Conservation (phyloP, 208 protist species). For the Leishmania major region DNA sequence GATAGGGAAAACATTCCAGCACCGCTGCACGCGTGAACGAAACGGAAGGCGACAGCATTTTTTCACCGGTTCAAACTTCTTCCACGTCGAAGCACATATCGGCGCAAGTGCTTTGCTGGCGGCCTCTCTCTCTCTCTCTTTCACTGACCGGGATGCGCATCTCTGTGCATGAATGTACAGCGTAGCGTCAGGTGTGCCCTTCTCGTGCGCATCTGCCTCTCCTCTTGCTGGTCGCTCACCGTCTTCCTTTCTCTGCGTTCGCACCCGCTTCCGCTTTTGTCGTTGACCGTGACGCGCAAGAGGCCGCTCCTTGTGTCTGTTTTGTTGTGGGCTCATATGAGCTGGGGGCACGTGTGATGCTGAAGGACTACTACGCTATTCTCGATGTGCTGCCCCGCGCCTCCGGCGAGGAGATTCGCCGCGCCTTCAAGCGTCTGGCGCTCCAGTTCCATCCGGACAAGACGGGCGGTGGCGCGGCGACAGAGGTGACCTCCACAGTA, state of each 20-base stretch:
- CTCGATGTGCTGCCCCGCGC: conserved; percentile 57
- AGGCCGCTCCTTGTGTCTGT: background rate
- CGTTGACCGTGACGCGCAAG: background rate
- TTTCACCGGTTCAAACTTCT: background rate
- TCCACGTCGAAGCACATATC: background rate
- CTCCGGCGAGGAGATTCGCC: conserved; percentile 66
- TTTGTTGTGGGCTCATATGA: background rate
- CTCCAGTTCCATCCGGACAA: conserved; percentile 81
- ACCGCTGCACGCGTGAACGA: background rate
- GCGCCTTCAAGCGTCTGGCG: conserved; percentile 67
- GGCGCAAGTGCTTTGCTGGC: background rate
- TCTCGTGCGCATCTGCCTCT: background rate
- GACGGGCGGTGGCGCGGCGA: background rate
- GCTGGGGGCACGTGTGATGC: conserved; percentile 40
- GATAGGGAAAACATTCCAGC: background rate
- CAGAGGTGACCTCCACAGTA: background rate
- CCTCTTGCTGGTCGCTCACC: background rate
- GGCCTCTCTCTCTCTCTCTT: background rate
- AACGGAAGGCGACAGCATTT: background rate
- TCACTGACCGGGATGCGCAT: background rate
- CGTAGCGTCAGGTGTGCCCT: background rate
- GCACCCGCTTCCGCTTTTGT: background rate
- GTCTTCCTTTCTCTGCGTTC: background rate
- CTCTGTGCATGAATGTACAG: background rate
- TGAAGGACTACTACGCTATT: conserved; percentile 87